These are phyloP conservation scores for Citrus unshiu DNA, from an alignment of 345 rosid species.

Conservation along the genomic window DNA sequence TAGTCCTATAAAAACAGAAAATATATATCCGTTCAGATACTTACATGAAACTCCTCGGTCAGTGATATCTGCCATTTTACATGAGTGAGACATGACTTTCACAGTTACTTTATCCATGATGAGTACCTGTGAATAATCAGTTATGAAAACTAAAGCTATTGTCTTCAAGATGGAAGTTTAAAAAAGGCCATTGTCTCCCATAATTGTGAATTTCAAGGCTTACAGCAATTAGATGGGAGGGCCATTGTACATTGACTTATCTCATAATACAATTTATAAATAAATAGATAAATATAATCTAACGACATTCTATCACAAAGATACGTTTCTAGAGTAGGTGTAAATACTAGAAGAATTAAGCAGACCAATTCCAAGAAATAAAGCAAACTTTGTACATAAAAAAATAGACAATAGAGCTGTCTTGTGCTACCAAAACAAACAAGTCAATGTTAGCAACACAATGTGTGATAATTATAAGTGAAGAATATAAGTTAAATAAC, in stretches of 20 bases:
- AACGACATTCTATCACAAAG: neutral
- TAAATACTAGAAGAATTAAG: neutral
- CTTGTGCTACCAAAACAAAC: neutral
- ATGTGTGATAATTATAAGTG: neutral
- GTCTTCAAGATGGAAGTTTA: neutral
- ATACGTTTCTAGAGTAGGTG: neutral
- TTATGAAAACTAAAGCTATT: neutral
- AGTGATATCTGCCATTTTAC: constrained; percentile 94
- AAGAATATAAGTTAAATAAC: neutral
- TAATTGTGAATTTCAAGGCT: neutral
- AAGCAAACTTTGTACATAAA: neutral
- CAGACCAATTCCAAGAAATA: neutral
- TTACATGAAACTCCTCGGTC: constrained; percentile 95
- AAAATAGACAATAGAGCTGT: neutral
- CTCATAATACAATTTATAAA: neutral
- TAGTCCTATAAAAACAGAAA: neutral
- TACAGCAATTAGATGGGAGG: neutral
- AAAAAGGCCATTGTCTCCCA: neutral
- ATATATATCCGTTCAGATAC: constrained; percentile 5
- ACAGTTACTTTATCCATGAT: constrained; percentile 92
- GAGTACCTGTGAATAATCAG: constrained; percentile 48
- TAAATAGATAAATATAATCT: neutral
- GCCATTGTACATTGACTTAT: neutral
- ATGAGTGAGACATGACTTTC: constrained; percentile 83
- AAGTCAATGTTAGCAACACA: neutral